These are phyloP conservation scores for Volvox africanus DNA, from an alignment of 139 green algal genomes.

Conservation along the genomic window DNA sequence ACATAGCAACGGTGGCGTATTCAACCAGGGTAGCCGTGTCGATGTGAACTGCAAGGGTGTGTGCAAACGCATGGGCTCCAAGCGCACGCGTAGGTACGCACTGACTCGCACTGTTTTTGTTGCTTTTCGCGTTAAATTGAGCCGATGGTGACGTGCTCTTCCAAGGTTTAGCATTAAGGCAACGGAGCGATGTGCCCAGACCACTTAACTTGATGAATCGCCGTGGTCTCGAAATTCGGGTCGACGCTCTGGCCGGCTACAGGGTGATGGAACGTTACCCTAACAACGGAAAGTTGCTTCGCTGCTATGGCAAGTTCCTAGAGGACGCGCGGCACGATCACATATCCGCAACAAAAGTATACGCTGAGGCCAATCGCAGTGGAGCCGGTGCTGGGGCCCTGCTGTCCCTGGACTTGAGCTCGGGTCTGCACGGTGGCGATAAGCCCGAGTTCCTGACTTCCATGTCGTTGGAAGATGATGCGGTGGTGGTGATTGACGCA, in stretches of 20 bases:
- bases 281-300: conserved; percentile 52
- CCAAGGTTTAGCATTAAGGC: too few relatives aligned
- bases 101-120: too few relatives aligned
- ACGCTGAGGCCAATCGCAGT: conserved; percentile 46
- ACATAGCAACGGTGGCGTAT: too few relatives aligned
- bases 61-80: too few relatives aligned
- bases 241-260: neutral
- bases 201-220: too few relatives aligned
- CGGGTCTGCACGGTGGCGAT: neutral
- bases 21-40: too few relatives aligned
- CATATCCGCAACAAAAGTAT: neutral
- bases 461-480: conserved; percentile 55
- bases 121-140: too few relatives aligned
- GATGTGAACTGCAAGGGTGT: too few relatives aligned
- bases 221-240: too few relatives aligned
- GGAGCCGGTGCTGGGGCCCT: neutral
- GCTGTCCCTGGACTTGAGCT: conserved; percentile 32
- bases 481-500: conserved; percentile 52
- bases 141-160: too few relatives aligned
- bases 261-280: conserved; percentile 62
- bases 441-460: conserved; percentile 43
- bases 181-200: too few relatives aligned
- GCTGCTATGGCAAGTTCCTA: conserved; percentile 61
- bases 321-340: conserved; percentile 54
- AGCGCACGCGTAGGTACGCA: too few relatives aligned